A percentile compares a stretch with the other conserved stretches of the same genome.
These are phyloP conservation scores for Talaromyces stipitatus DNA, from an alignment of 495 filamentous ascomycete species.

Conservation along the genomic window DNA sequence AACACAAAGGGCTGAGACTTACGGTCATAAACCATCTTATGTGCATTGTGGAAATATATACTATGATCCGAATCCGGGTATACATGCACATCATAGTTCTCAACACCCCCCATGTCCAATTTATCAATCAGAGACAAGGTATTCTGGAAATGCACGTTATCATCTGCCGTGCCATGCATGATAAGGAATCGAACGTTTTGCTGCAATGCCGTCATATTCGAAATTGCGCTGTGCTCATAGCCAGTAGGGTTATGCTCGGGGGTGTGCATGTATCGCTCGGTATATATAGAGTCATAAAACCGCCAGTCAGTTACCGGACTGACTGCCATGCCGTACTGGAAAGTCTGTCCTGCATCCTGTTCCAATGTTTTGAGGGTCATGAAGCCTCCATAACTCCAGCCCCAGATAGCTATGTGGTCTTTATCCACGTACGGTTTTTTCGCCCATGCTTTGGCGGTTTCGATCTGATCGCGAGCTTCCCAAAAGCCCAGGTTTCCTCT, in stretches of 20 bases:
- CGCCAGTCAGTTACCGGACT: slow-evolving; percentile 97
- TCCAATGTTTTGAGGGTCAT: slow-evolving; percentile 96
- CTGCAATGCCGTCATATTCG: slow-evolving; percentile 57
- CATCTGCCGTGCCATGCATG: slow-evolving; percentile 91
- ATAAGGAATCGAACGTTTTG: slow-evolving; percentile 79
- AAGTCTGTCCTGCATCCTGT: slow-evolving; percentile 79
- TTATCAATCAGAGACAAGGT: slow-evolving; percentile 78
- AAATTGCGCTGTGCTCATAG: slow-evolving; percentile 69
- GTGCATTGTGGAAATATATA: slow-evolving; percentile 92
- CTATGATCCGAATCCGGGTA: slow-evolving; percentile 96
- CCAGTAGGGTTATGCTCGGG: slow-evolving; percentile 72
- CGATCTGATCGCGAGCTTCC: slow-evolving; percentile 87
- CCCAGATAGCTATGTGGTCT: slow-evolving; percentile 85
- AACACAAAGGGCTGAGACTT: slow-evolving; percentile 28
- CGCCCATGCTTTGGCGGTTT: slow-evolving; percentile 79
- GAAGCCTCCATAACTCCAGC: slow-evolving; percentile 96
- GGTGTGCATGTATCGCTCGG: slow-evolving; percentile 92
- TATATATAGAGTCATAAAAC: slow-evolving; percentile 93
- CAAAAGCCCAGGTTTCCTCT: slow-evolving; percentile 77
- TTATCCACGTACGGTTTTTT: slow-evolving; percentile 77
- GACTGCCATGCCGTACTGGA: slow-evolving; percentile 95
- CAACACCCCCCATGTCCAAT: slow-evolving; percentile 71
- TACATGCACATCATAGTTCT: slow-evolving; percentile 95
- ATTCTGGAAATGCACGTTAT: slow-evolving; percentile 97
- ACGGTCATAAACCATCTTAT: slow-evolving; percentile 93